Conservation (phyloP, 164 flowering plant genomes). For the Buxus sempervirens region DNA sequence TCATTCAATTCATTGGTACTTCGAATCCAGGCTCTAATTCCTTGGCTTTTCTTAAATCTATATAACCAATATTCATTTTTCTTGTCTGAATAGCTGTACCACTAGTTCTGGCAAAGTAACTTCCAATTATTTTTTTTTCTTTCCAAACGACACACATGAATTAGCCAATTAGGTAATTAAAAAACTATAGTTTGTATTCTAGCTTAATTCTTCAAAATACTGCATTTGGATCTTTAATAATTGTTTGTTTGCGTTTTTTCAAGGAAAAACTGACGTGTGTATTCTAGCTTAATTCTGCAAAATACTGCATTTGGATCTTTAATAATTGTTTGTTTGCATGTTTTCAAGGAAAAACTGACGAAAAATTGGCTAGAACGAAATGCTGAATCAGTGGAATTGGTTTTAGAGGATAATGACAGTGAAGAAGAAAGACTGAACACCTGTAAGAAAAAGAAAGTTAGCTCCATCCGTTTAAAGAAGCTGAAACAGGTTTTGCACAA, state of each 20-base stretch:
- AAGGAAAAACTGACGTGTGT: constrained; percentile 78
- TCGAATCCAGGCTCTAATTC: no score
- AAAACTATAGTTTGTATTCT: no score
- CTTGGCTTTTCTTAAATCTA: no score
- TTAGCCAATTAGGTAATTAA: no score
- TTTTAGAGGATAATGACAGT: constrained; percentile 67
- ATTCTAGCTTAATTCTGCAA: background rate
- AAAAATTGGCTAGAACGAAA: constrained; percentile 77
- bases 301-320: background rate
- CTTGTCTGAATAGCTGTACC: no score
- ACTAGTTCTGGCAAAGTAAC: no score
- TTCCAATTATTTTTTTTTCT: no score
- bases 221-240: background rate
- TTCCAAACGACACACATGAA: no score
- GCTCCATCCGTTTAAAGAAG: constrained; percentile 44
- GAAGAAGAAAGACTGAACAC: constrained; percentile 79
- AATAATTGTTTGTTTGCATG: background rate
- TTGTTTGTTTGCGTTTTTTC: constrained; percentile 1
- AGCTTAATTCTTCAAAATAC: background rate
- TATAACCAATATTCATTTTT: no score
- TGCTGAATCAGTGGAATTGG: constrained; percentile 76
- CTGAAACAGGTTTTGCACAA: constrained; percentile 61
- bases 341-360: constrained; percentile 64
- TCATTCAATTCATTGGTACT: no score
- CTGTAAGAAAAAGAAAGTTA: constrained; percentile 52